Base-by-base conservation (phyloP, 495 filamentous ascomycete species). In the Recurvomyces mirabilis region DNA sequence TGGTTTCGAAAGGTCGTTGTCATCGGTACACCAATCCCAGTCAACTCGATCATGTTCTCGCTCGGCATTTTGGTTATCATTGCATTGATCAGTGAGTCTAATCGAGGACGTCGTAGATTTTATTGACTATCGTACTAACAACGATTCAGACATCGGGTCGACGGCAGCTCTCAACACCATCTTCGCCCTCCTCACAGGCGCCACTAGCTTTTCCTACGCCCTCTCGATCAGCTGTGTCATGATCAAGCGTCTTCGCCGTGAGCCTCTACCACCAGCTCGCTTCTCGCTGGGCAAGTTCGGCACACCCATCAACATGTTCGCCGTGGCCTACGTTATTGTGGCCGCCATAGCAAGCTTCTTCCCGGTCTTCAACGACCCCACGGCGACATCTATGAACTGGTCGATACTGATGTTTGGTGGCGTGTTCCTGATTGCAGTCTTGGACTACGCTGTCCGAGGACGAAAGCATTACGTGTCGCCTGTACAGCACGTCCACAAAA, bases 191-290 rank as follows among this genome's bases (percentile, higher is more conserved):
- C 15, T 28, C 15, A 36, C 39, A 17, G 51, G 34, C n/a, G 45
- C 40, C 4, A 25, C 53, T 22, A 33, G 41, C 3, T 23, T 20
- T 38, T 56, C 53, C 3, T 59, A 56, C 29, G 23, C 49, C 18
- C 14, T 59, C 38, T 56, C 38, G 15, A 43, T 37, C 43, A 28
- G 12, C 38, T 51, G 32, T 25, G 19, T 44, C 24, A 1, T 25
- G 21, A 13, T 38, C 9, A 25, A 22, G 35, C 48, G 21, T 11
- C 15, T 60, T 17, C 38, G 41, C 3, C 28, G 46, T 9, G 46
- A 62, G 9, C 53, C 56, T 5, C 51, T 67, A 6, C 63, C 50
- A 4, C 51, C 41, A 1, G 40, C 46, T 3, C 52, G 61, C 1
- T 66, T 58, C 55, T 43, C 34, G n/a, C 43, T 43, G 9, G 45